Evolutionary conservation across 2,329 filamentous ascomycete species (phyloP), one percentile per base, ranked within the genome.

Genomic region (Fulvia fulva): DNA sequence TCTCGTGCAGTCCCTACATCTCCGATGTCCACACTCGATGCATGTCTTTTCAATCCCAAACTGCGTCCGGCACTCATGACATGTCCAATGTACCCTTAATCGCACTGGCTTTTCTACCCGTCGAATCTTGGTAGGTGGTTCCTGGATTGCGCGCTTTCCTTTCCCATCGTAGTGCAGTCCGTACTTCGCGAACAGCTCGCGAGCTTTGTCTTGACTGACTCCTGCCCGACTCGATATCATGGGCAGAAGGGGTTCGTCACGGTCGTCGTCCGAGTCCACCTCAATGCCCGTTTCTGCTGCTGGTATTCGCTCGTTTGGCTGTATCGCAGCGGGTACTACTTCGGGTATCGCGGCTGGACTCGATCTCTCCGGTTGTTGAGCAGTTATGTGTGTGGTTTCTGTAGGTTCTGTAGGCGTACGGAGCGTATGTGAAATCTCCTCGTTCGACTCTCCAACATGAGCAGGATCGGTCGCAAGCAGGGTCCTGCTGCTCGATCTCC

Each of bases 1-100:
- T 56, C 90, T 85, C 26, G 85, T 83, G 73, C 92, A 97, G 69
- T 88, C 86, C 70, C 84, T 88, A 82, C 92, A 97, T 65, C 90
- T 85, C 49, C 80, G 79, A 75, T 97, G 92, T 66, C 88, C 82
- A 77, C 92, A 97, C 65, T 83, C 84, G 63, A 81, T 74, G 75
- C 92, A 96, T 59, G 87, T 80, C 75, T 87, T 91, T 67, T 87
- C 83, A 21, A 82, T 74, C 56, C 88, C 87, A 72, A 93, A 96
- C 23, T 83, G 83, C 14, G 87, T 84, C 58, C 86, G 83, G 77
- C 92, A 97, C 65, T 84, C 81, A 75, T 96, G 92, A 74, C 92
- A 97, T 62, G 83, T 87, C 65, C 87, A 84, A 72, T 89, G 88
- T 54, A 91, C 83, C 55, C 89, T 85, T 83, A 92, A 88, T 58